Evolutionary conservation across 1,139 yeast genomes (phyloP).

Genomic region (Sugiyamaella castrensis): DNA sequence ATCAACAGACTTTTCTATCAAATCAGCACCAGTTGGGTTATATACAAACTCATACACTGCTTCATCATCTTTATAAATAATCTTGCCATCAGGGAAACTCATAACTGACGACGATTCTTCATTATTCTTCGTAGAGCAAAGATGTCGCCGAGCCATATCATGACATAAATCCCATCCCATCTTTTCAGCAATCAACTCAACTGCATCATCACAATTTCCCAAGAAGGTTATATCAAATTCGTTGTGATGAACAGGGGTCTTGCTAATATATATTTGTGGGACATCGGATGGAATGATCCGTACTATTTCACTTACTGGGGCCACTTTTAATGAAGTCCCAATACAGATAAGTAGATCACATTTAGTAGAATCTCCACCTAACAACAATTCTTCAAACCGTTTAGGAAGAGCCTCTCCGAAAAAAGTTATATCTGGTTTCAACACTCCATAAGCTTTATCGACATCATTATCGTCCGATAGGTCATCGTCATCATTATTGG

Average conservation of each 20-base stretch:
- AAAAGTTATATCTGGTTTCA: constrained; percentile 94
- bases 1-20: background rate
- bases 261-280: constrained; percentile 82
- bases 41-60: constrained; percentile 25
- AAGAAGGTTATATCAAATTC: constrained; percentile 78
- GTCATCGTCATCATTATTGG: constrained; percentile 20
- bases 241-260: constrained; percentile 72
- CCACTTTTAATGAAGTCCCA: constrained; percentile 92
- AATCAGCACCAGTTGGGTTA: background rate
- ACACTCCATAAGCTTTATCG: constrained; percentile 53
- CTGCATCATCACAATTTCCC: constrained; percentile 88
- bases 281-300: constrained; percentile 63
- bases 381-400: constrained; percentile 56
- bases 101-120: constrained; percentile 3
- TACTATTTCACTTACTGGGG: constrained; percentile 95
- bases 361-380: constrained; percentile 44
- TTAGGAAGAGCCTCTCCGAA: constrained; percentile 86
- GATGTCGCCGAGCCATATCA: constrained; percentile 38
- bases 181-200: constrained; percentile 57
- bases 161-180: constrained; percentile 72
- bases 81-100: constrained; percentile 25
- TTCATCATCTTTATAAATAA: constrained; percentile 24
- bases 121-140: constrained; percentile 2
- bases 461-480: constrained; percentile 22
- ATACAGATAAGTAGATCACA: constrained; percentile 85